phyloP scores from a whole-genome alignment of 2,329 filamentous ascomycete genomes.

The Beauveria australis region DNA sequence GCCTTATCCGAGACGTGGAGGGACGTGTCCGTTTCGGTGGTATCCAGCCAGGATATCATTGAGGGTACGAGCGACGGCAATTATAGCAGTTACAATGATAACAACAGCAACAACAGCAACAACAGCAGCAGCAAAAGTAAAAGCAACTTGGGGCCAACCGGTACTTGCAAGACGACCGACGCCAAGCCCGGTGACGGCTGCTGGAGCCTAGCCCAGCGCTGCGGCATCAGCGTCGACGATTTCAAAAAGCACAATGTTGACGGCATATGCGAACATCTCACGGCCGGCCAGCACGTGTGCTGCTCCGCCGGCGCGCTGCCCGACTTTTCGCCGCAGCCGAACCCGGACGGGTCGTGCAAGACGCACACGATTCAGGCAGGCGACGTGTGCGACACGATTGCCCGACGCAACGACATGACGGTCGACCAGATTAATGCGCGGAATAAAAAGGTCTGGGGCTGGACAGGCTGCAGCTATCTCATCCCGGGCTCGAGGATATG shows the following conservation, averaged over 20 bases:
- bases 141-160: background rate
- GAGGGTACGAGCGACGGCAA: background rate
- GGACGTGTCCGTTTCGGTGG: background rate
- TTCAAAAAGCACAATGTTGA: background rate
- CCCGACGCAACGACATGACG: background rate
- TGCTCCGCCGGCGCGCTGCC: background rate
- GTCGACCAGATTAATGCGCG: background rate
- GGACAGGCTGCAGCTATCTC: conserved; percentile 17
- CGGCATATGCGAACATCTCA: background rate
- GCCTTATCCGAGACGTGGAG: background rate
- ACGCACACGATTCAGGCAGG: background rate
- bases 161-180: background rate
- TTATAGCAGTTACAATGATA: background rate
- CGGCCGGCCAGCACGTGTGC: background rate
- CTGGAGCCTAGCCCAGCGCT: background rate
- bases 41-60: background rate
- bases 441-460: conserved; percentile 18
- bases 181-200: background rate
- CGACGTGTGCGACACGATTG: background rate
- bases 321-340: background rate
- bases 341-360: conserved; percentile 1
- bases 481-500: conserved; percentile 14
- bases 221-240: background rate
- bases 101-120: background rate
- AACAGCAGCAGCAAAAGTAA: background rate